A percentile compares a stretch with the other conserved stretches of the same genome.
Evolutionary conservation across 208 protist species (phyloP).

Genomic region (Novymonas esmeraldas): DNA sequence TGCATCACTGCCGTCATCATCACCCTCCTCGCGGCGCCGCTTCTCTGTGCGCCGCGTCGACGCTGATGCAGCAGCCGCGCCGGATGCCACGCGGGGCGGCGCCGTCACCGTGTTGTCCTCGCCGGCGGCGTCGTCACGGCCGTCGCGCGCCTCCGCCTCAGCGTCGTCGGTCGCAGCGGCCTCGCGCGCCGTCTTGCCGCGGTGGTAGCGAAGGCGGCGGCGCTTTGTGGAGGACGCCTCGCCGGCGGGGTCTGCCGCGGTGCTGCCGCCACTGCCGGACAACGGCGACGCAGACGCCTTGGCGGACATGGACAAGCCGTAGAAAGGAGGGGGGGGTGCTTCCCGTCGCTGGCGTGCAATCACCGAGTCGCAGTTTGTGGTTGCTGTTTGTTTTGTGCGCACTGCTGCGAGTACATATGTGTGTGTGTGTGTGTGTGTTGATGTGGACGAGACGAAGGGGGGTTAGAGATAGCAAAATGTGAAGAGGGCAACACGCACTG

Average conservation of each 20-base stretch:
- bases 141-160: slow-evolving; percentile 6
- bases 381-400: background rate
- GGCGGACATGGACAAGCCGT: background rate
- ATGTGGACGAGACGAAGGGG: background rate
- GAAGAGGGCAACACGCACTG: too few relatives aligned
- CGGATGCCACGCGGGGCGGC: background rate
- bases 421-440: background rate
- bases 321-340: background rate
- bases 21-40: slow-evolving; percentile 21
- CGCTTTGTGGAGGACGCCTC: slow-evolving; percentile 21
- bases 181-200: slow-evolving; percentile 45
- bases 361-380: too few relatives aligned
- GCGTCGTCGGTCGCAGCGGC: background rate
- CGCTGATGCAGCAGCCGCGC: background rate
- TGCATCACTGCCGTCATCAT: background rate
- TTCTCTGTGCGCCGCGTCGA: slow-evolving; percentile 7
- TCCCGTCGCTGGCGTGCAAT: background rate
- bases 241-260: slow-evolving; percentile 1
- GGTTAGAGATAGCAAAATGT: background rate
- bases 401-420: background rate
- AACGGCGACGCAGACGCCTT: background rate
- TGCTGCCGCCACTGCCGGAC: background rate
- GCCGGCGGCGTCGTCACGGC: background rate
- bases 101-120: slow-evolving; percentile 3
- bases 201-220: slow-evolving; percentile 67